Evolutionary conservation across 805 yeast genomes (phyloP), one percentile per base, ranked within the genome.

Genomic region (Barnettozyma botsteinii): DNA sequence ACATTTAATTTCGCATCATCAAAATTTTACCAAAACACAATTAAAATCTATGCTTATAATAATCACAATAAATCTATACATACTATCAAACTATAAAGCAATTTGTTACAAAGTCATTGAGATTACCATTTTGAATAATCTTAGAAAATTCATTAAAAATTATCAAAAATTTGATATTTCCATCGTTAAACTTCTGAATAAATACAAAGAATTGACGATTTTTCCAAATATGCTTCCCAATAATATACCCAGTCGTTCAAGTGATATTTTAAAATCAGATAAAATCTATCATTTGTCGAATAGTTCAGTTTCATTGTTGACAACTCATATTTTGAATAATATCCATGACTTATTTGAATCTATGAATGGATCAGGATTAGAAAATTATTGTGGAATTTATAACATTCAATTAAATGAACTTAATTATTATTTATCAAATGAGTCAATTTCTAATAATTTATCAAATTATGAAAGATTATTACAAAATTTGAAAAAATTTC

Each of bases 381-480:
- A 61, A 29, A 63, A 66, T 42, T 73, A 67, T 44, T 64, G 71
- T 46, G 70, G 61, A 22, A 60, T 73, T 4, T 73, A 73, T 50
- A 67, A 60, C 12, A 48, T 72, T 7, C 51, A 59, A 1, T 27
- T 57, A 4, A 38, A 57, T 1, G 65, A 62, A 23, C 33, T 65
- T 12, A 54, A 55, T 34, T 53, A 53, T 47, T n/a, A 41, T 4
- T 9, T 48, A 12, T 17, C 26, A 11, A 35, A 11, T 28, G 40
- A 28, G 3, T 13, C 18, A 10, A 22, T 7, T 6, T 8, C 13
- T 19, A 20, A 13, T 8, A 19, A 23, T 5, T n/a, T 15, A 6
- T 28, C 43, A 12, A 27, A 17, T 12, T 40, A 26, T 19, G 43
- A 40, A 7, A 32, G 7, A 13, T 11, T 40, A 7, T 8, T 20